Evolutionary conservation across 768 basidiomycete genomes (phyloP), one percentile per base, ranked within the genome.

Genomic region (Exidia glandulosa): DNA sequence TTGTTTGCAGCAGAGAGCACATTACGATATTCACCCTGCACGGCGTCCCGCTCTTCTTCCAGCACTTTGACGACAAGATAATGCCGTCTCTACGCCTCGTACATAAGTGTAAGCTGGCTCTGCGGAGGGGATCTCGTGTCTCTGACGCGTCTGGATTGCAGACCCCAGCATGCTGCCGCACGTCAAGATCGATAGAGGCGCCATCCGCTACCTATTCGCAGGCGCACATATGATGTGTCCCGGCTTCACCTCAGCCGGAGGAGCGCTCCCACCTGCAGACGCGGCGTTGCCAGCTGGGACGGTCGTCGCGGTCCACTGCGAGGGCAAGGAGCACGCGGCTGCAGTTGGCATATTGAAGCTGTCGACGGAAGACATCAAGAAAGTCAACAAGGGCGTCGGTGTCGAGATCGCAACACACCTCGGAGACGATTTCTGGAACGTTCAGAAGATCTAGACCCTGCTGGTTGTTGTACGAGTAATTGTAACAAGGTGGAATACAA

Each of bases 151-250:
- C 48, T 25, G 59, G 57, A 60, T 2, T 25, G 12, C 71, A 99
- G 95, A 96, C 76, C 96, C 96, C 7, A 87, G 82, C 66, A 77
- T 98, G 64, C 81, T 98, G 32, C 92, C 94, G 3, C 84, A 80
- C 66, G 93, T 95, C 56, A 83, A 86, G 64, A 80, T 98, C 55
- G 96, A 99, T 77, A 87, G 95, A 57, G 96, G 96, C 56, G 96
- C 96, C 58, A 99, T 99, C 75, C 90, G 94, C 33, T 99, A 97
- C 74, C 81, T 99, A 37, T 83, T 99, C 52, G 87, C 85, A 12
- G 96, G 92, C 16, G 92, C 92, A 29, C 86, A 88, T 74, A 94
- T 95, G 89, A 95, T 95, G 92, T 94, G 88, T 66, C 96, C 96
- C 3, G 96, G 96, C 25, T 76, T 99, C 59, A 95, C 96, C 30